Conservation (phyloP, 306 rosid genomes). For the Casuarina glauca region DNA sequence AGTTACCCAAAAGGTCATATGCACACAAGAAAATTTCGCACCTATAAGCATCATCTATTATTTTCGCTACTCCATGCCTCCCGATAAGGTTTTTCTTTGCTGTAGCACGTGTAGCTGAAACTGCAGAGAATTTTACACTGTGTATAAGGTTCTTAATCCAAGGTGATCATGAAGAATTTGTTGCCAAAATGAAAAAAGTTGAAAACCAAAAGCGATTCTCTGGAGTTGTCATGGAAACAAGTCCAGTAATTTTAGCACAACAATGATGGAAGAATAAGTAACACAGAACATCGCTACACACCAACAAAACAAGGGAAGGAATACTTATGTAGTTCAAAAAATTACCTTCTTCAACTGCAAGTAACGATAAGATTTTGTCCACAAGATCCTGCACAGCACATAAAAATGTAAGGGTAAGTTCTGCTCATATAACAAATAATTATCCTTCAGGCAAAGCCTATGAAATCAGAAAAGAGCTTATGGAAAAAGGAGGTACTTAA, state of each 20-base stretch:
- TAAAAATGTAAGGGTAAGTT: background rate
- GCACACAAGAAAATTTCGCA: background rate
- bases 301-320: background rate
- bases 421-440: background rate
- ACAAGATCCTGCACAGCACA: slow-evolving; percentile 12
- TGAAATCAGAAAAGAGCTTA: background rate
- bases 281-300: background rate
- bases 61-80: slow-evolving; percentile 2
- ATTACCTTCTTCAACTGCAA: slow-evolving; percentile 9
- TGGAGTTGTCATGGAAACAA: background rate
- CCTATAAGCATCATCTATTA: slow-evolving; percentile 9
- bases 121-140: background rate
- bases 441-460: background rate
- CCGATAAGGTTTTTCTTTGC: background rate
- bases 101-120: slow-evolving; percentile 1
- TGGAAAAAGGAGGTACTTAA: background rate
- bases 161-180: background rate
- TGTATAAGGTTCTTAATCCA: background rate
- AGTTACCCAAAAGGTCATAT: background rate
- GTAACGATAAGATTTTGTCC: background rate
- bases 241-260: background rate
- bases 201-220: background rate
- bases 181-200: background rate
- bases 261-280: background rate
- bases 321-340: background rate